Percentiles rank a stretch among this genome's conserved stretches.
phyloP scores from a whole-genome alignment of 1,284 basidiomycete species.

The Sphagnurus paluster region DNA sequence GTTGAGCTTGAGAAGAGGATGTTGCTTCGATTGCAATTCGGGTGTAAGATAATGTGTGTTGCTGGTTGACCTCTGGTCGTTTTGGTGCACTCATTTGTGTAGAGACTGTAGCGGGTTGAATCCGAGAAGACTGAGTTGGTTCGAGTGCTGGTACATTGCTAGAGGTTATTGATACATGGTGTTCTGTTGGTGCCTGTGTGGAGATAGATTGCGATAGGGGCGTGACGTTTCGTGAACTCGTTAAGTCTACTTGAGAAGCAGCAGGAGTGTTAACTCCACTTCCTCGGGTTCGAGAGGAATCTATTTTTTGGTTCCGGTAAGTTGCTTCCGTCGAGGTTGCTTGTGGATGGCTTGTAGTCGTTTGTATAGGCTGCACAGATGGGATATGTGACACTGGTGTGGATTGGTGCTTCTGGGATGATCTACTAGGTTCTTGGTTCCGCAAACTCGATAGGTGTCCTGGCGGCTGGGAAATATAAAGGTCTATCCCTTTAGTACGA shows the following conservation, averaged over 20 bases:
- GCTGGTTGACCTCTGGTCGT: too few relatives aligned
- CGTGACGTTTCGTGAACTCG: conserved; percentile 1
- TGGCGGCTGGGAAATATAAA: background rate
- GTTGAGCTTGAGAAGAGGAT: too few relatives aligned
- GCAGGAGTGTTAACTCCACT: background rate
- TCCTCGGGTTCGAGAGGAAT: conserved; percentile 2
- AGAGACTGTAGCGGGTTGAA: background rate
- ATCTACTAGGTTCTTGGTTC: conserved; percentile 2
- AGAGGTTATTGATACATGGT: conserved; percentile 21
- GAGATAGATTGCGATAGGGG: conserved; percentile 11
- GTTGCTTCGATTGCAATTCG: too few relatives aligned
- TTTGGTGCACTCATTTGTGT: too few relatives aligned
- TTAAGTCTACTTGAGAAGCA: conserved; percentile 7
- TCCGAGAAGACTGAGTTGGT: conserved; percentile 1
- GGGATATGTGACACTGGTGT: background rate
- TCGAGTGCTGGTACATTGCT: conserved; percentile 11
- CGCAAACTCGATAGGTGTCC: conserved; percentile 4
- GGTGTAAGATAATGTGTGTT: too few relatives aligned
- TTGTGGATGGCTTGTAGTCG: background rate
- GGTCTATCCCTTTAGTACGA: too few relatives aligned
- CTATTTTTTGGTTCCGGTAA: conserved; percentile 1
- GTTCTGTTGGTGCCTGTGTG: conserved; percentile 10
- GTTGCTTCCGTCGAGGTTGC: background rate
- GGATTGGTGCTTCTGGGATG: conserved; percentile 8
- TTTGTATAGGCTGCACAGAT: background rate